A percentile compares a stretch with the other conserved stretches of the same genome.
Conservation (phyloP, 2,329 filamentous ascomycete genomes). For the Pyricularia grisea region DNA sequence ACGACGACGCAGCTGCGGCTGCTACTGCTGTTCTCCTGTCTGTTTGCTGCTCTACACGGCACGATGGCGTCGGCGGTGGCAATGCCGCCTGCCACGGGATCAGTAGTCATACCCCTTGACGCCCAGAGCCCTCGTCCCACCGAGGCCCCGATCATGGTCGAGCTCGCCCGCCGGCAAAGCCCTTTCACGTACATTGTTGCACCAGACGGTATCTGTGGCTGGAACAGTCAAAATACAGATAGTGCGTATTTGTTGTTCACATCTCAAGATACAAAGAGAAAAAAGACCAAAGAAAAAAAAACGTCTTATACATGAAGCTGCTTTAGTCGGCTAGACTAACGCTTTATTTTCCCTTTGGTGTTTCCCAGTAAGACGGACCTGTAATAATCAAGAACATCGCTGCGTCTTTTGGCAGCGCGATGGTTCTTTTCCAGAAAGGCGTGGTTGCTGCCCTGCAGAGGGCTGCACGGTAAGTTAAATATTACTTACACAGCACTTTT, state of each 20-base stretch:
- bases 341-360: background rate
- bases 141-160: background rate
- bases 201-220: background rate
- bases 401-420: background rate
- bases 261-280: too few relatives aligned
- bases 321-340: background rate
- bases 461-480: background rate
- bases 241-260: background rate
- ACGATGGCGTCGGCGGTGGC: background rate
- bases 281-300: too few relatives aligned
- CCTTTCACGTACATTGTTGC: background rate
- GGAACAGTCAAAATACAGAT: background rate
- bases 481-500: background rate
- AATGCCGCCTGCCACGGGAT: background rate
- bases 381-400: too few relatives aligned
- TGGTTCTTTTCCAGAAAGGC: background rate
- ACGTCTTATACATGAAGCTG: too few relatives aligned
- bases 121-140: background rate
- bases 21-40: background rate
- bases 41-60: background rate
- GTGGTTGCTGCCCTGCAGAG: background rate
- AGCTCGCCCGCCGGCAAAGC: background rate
- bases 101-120: background rate
- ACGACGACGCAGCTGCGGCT: background rate
- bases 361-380: background rate